These are phyloP conservation scores for Friedmanniomyces simplex DNA, from an alignment of 495 filamentous ascomycete genomes.

Conservation along the genomic window DNA sequence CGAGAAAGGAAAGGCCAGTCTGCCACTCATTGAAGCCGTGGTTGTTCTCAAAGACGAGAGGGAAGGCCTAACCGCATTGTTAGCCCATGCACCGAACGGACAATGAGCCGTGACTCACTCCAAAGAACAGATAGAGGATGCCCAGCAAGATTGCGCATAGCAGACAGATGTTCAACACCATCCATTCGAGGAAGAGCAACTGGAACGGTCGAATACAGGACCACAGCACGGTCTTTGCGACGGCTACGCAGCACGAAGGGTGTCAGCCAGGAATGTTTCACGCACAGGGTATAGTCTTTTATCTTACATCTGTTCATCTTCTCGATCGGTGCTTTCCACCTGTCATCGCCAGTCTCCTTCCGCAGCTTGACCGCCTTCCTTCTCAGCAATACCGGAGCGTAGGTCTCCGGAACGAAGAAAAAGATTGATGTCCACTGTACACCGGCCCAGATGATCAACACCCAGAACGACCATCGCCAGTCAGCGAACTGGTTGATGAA, in stretches of 20 bases:
- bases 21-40: slow-evolving; percentile 77
- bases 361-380: slow-evolving; percentile 63
- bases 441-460: slow-evolving; percentile 71
- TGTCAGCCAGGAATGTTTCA: too few relatives aligned
- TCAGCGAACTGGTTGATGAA: slow-evolving; percentile 67
- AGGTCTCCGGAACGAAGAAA: slow-evolving; percentile 82
- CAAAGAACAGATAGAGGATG: slow-evolving; percentile 90
- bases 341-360: slow-evolving; percentile 63
- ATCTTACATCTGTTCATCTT: slow-evolving; percentile 46
- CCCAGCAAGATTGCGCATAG: slow-evolving; percentile 80
- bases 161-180: slow-evolving; percentile 64
- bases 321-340: slow-evolving; percentile 75
- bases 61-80: slow-evolving; percentile 48
- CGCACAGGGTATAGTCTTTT: too few relatives aligned
- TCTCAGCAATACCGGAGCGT: slow-evolving; percentile 65
- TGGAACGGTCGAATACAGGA: slow-evolving; percentile 73
- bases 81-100: neutral
- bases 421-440: slow-evolving; percentile 50
- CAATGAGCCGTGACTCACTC: slow-evolving; percentile 26
- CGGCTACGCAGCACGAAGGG: slow-evolving; percentile 26
- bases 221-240: slow-evolving; percentile 55
- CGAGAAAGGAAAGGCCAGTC: slow-evolving; percentile 60
- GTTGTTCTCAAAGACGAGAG: slow-evolving; percentile 65
- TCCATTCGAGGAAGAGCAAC: slow-evolving; percentile 73
- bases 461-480: slow-evolving; percentile 75